A percentile compares a stretch with the other conserved stretches of the same genome.
These are phyloP conservation scores for Aspergillus quadricinctus DNA, from an alignment of 2,329 filamentous ascomycete species.

Conservation along the genomic window DNA sequence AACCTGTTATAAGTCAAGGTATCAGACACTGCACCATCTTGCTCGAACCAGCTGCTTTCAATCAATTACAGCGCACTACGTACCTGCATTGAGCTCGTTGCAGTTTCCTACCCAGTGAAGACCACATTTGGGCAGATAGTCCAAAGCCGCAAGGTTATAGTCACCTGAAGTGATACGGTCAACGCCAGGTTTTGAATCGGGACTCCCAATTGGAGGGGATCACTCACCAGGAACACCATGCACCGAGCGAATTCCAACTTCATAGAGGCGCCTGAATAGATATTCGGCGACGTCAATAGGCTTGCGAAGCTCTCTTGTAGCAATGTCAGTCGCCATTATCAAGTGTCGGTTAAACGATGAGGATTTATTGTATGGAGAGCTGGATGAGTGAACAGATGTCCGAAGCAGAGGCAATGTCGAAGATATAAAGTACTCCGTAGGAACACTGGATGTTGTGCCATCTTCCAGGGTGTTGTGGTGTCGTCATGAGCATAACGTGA, in stretches of 20 bases:
- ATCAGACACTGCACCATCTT: neutral
- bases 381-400: neutral
- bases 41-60: neutral
- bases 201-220: conserved; percentile 18
- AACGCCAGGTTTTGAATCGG: neutral
- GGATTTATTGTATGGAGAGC: neutral
- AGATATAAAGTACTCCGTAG: conserved; percentile 1
- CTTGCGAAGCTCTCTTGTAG: conserved; percentile 40
- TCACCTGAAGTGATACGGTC: conserved; percentile 41
- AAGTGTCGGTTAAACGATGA: neutral
- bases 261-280: conserved; percentile 46
- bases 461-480: conserved; percentile 3
- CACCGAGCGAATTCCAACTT: conserved; percentile 47
- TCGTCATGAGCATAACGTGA: conserved; percentile 21
- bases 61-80: conserved; percentile 3
- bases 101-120: conserved; percentile 58
- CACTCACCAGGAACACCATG: conserved; percentile 52
- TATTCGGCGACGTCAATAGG: conserved; percentile 47
- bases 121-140: conserved; percentile 53
- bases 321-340: conserved; percentile 39
- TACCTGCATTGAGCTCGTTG: conserved; percentile 59
- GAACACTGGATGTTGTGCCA: neutral
- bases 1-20: conserved; percentile 43
- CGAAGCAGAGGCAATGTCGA: neutral
- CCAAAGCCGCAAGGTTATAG: conserved; percentile 62